phyloP scores from a whole-genome alignment of 495 filamentous ascomycete genomes.

The Aspergillus egyptiacus region DNA sequence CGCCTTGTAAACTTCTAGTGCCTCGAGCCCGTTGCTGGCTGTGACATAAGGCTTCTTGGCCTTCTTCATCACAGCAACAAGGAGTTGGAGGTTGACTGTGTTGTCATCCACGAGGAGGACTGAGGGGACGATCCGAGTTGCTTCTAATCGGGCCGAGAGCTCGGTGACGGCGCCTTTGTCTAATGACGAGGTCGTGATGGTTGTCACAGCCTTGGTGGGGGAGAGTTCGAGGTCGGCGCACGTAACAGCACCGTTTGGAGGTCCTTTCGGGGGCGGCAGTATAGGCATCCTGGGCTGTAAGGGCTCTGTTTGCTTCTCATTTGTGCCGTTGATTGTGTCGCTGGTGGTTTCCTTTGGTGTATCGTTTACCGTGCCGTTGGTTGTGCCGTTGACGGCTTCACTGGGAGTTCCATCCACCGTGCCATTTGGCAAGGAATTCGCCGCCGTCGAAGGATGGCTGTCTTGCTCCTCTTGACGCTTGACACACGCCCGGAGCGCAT shows the following conservation, averaged over 20 bases:
- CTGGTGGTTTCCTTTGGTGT: neutral
- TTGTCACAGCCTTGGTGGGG: neutral
- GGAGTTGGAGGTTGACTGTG: slow-evolving; percentile 12
- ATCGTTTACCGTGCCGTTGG: neutral
- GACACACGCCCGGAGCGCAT: slow-evolving; percentile 19
- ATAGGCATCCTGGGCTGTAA: no score
- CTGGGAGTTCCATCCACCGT: neutral
- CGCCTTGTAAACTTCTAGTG: slow-evolving; percentile 7
- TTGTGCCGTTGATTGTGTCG: neutral
- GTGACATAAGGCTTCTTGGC: neutral
- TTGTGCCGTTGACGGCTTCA: neutral
- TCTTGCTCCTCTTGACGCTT: slow-evolving; percentile 17
- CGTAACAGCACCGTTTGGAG: neutral
- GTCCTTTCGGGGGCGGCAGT: neutral
- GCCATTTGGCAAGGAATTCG: neutral
- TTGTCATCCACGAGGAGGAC: slow-evolving; percentile 16
- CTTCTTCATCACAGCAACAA: slow-evolving; percentile 13
- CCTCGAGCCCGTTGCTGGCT: slow-evolving; percentile 10
- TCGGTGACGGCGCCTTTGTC: neutral
- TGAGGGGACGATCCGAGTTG: neutral
- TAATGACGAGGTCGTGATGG: slow-evolving; percentile 2
- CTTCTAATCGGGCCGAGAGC: neutral
- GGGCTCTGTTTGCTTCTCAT: no score
- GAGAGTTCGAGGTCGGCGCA: neutral
- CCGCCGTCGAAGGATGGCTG: no score